phyloP scores from a whole-genome alignment of 2,329 filamentous ascomycete genomes.

The Penicillium sp. region DNA sequence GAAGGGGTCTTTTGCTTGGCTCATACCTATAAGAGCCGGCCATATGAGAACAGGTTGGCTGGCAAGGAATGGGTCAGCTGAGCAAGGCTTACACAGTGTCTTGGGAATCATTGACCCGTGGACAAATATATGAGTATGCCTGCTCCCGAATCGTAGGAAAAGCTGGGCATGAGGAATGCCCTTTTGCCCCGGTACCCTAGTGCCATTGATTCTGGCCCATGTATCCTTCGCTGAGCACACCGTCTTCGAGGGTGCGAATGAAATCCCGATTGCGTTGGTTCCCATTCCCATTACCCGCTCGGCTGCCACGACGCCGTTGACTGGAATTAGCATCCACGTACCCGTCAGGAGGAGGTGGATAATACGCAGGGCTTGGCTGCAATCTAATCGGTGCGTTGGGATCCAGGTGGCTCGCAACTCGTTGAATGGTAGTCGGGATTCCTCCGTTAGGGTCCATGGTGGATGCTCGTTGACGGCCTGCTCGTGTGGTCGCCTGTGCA shows the following conservation, averaged over 20 bases:
- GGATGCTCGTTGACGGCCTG: conserved; percentile 76
- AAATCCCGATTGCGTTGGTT: conserved; percentile 65
- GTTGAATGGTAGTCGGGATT: conserved; percentile 83
- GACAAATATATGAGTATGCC: conserved; percentile 1
- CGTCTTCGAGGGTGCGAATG: conserved; percentile 86
- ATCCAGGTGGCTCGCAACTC: conserved; percentile 91
- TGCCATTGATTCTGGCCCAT: conserved; percentile 69
- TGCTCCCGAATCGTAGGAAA: neutral
- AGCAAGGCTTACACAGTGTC: neutral
- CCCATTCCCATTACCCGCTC: conserved; percentile 47
- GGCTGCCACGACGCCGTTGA: conserved; percentile 66
- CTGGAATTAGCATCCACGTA: conserved; percentile 58
- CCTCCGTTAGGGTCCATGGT: conserved; percentile 94
- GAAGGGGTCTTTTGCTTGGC: neutral
- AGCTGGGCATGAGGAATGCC: neutral
- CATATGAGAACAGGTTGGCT: neutral
- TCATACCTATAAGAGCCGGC: conserved; percentile 3
- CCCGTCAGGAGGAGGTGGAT: conserved; percentile 82
- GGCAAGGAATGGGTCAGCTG: neutral
- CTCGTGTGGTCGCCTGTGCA: conserved; percentile 65
- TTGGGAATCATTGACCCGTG: neutral
- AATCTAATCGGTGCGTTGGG: conserved; percentile 86
- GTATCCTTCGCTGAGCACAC: conserved; percentile 86
- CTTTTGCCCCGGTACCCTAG: conserved; percentile 25
- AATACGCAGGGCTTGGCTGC: conserved; percentile 93